Conservation (phyloP, 2,329 filamentous ascomycete species). For the Botrytis byssoidea region DNA sequence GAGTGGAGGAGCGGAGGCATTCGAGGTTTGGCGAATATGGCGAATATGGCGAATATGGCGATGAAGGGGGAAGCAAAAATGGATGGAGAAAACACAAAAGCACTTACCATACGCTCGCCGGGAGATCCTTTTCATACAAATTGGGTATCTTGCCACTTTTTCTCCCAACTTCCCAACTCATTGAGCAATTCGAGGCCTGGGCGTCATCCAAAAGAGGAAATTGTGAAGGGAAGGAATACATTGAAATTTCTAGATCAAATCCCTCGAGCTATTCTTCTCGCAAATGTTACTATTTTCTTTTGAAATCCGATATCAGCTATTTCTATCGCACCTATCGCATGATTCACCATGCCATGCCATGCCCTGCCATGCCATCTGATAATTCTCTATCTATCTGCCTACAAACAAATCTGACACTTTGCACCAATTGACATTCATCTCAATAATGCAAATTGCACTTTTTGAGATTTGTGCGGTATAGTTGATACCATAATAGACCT, state of each 20-base stretch:
- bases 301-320: background rate
- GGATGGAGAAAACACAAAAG: background rate
- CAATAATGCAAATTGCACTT: conserved; percentile 1
- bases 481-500: background rate
- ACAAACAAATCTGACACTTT: background rate
- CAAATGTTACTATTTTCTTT: conserved; percentile 9
- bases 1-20: background rate
- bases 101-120: conserved; percentile 17
- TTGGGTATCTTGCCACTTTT: background rate
- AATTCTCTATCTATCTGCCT: conserved; percentile 6
- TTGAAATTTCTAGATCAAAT: conserved; percentile 1
- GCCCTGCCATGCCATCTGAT: conserved; percentile 1
- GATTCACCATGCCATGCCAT: background rate
- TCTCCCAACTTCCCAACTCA: background rate
- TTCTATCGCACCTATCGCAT: conserved; percentile 7
- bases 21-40: background rate
- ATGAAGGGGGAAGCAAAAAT: background rate
- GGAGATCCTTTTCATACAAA: conserved; percentile 10
- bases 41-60: background rate
- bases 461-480: conserved; percentile 9
- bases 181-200: background rate
- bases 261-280: background rate
- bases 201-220: background rate
- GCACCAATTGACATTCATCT: background rate
- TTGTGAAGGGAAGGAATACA: background rate